These are phyloP conservation scores for Diaporthe destruens DNA, from an alignment of 2,329 filamentous ascomycete species.

Conservation along the genomic window DNA sequence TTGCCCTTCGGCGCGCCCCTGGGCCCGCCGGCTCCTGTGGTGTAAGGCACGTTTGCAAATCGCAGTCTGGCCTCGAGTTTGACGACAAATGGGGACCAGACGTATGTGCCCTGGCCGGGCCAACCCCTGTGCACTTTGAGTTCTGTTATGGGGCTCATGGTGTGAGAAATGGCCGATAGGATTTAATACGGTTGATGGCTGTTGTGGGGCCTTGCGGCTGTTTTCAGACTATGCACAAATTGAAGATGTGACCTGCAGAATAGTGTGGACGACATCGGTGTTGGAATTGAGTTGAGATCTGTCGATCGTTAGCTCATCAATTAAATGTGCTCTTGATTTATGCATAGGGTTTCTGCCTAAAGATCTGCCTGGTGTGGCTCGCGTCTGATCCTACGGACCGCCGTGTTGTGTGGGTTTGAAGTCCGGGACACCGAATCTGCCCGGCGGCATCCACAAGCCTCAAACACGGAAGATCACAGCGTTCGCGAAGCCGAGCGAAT, in stretches of 20 bases:
- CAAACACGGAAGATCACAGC: not conserved
- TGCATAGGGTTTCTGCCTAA: not conserved
- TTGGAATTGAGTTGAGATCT: not conserved
- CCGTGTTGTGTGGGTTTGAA: not conserved
- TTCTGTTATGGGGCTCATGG: not conserved
- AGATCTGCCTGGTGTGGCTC: not conserved
- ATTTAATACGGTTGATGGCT: not conserved
- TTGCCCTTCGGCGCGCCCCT: slow-evolving; percentile 66
- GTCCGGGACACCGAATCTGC: slow-evolving; percentile 32
- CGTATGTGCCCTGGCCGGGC: slow-evolving; percentile 55
- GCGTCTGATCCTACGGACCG: not conserved
- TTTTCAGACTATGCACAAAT: not conserved
- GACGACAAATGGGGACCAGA: slow-evolving; percentile 72
- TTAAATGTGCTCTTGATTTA: not conserved
- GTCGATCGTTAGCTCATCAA: not conserved
- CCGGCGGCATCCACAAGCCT: slow-evolving; percentile 5
- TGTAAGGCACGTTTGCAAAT: slow-evolving; percentile 63
- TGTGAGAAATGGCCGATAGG: not conserved
- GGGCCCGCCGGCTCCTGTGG: slow-evolving; percentile 58
- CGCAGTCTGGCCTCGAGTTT: slow-evolving; percentile 74
- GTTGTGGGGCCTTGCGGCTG: not conserved
- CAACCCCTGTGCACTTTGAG: slow-evolving; percentile 66
- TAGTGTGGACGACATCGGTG: not conserved
- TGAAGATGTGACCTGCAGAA: not conserved
- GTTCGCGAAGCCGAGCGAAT: not conserved